Evolutionary conservation across 2,329 filamentous ascomycete genomes (phyloP), one percentile per base, ranked within the genome.

Genomic region (Amauroascus verrucosus): DNA sequence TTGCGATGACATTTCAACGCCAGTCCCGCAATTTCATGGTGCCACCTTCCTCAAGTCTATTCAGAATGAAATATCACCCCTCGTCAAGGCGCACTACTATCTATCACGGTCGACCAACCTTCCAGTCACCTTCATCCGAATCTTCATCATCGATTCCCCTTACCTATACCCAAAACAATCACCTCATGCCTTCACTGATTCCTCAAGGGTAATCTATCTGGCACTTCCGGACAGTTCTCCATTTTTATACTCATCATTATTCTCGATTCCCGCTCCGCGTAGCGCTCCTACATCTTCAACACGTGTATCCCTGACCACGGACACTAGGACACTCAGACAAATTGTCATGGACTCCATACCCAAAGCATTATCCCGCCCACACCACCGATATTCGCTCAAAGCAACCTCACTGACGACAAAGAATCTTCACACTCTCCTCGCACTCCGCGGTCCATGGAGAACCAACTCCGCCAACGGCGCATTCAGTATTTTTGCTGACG

Each of bases 11-110:
- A 62, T 60, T 54, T 64, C 69, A 22, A 59, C 63, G 54, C 66
- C 68, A 58, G 64, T 79, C 18, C 87, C 88, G 9, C 82, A 84
- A 14, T 87, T 93, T 62, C 86, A 94, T 62, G 85, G 87, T 0
- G 81, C 85, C 3, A 86, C 84, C 0, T 95, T 95, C 66, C 74
- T 94, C 35, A 80, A 81, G 58, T 85, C 84, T 59, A 78, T 95
- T 1, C 85, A 90, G 60, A 75, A 76, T 38, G 83, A 90, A 63
- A 78, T 89, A 16, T 75, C 87, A 1, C 86, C 88, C 1, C 78
- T 93, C 55, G 80, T 90, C 60, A 94, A 93, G 67, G 85, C 86
- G 4, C 86, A 94, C 68, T 93, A 88, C 67, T 84, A 87, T 61
- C 80, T 93, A 56, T 82, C 85, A 59, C 80, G 84, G n/a, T 84